Conservation (phyloP, 2,329 filamentous ascomycete genomes). For the Cercospora zeae-maydis region DNA sequence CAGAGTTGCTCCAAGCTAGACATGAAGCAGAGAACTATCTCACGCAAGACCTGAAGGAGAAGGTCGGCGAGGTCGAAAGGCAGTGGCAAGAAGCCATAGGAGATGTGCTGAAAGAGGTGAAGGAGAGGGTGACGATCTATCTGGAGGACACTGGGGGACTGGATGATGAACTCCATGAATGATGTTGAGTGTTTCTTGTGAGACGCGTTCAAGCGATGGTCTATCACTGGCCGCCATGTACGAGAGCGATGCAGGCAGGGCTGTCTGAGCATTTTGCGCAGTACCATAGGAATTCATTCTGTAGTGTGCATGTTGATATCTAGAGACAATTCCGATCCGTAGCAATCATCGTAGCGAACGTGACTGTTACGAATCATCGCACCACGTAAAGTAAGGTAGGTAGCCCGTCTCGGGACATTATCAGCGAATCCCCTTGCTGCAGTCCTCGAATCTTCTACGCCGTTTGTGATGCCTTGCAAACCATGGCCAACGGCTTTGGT, state of each 20-base stretch:
- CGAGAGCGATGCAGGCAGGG: background rate
- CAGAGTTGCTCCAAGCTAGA: constrained; percentile 56
- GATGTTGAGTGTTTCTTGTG: background rate
- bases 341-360: too few relatives aligned
- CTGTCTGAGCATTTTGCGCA: constrained; percentile 1
- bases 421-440: constrained; percentile 17
- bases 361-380: too few relatives aligned
- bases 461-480: constrained; percentile 41
- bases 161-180: constrained; percentile 62
- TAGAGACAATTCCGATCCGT: background rate
- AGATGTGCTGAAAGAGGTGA: constrained; percentile 67
- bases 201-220: constrained; percentile 11
- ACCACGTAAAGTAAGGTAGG: too few relatives aligned
- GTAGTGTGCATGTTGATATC: background rate
- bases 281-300: background rate
- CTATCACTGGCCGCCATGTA: background rate
- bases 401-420: too few relatives aligned
- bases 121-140: constrained; percentile 68
- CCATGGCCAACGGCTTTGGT: constrained; percentile 44
- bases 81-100: constrained; percentile 90
- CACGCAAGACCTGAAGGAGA: constrained; percentile 87
- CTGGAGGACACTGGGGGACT: constrained; percentile 77
- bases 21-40: constrained; percentile 65
- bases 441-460: constrained; percentile 47
- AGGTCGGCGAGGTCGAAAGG: constrained; percentile 83